phyloP scores from a whole-genome alignment of 2,329 filamentous ascomycete genomes.

The Talaromyces sp. region DNA sequence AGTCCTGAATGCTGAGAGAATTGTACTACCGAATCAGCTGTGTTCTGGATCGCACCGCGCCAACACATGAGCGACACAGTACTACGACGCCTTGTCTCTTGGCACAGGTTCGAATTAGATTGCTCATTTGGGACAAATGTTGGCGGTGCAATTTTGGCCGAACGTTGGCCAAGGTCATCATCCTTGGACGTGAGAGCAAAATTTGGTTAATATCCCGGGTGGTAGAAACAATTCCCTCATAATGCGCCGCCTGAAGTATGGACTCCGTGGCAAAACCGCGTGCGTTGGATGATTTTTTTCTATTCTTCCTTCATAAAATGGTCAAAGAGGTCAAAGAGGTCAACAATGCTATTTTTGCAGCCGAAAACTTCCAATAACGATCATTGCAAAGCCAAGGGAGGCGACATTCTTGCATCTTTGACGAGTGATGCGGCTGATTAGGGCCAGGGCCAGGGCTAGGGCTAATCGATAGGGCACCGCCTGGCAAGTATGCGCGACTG shows the following conservation, averaged over 20 bases:
- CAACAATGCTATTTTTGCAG: neutral
- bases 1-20: neutral
- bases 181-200: neutral
- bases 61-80: neutral
- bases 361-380: neutral
- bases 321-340: neutral
- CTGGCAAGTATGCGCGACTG: neutral
- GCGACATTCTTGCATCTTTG: neutral
- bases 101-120: neutral
- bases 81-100: neutral
- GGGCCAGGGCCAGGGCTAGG: constrained; percentile 5
- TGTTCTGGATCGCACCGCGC: neutral
- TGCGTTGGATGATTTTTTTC: neutral
- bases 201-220: neutral
- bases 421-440: neutral
- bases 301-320: neutral
- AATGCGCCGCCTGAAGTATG: neutral
- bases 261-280: neutral
- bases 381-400: neutral
- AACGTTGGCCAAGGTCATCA: neutral
- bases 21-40: neutral
- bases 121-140: neutral
- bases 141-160: too few species aligned
- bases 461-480: neutral
- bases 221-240: constrained; percentile 13